phyloP scores from a whole-genome alignment of 2,329 filamentous ascomycete genomes.

The Diaporthe amygdali region DNA sequence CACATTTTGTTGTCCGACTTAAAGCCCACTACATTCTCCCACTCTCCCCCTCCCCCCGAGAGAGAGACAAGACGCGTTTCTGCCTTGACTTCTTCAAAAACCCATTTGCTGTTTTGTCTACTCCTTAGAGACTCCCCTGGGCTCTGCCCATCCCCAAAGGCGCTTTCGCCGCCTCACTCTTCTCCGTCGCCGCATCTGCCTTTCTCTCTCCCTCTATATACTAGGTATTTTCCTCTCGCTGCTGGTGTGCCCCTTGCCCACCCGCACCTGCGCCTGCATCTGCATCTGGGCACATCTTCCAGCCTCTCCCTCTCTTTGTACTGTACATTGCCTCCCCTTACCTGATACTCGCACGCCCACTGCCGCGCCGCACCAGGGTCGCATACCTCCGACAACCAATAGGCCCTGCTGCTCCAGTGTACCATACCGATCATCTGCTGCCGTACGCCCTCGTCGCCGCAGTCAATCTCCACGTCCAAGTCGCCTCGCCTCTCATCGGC shows the following conservation, averaged over 20 bases:
- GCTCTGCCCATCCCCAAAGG: constrained; percentile 26
- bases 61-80: neutral
- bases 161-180: constrained; percentile 22
- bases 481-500: neutral
- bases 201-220: constrained; percentile 23
- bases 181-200: neutral
- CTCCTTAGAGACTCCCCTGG: constrained; percentile 18
- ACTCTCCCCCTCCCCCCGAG: neutral
- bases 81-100: neutral
- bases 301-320: constrained; percentile 30
- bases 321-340: constrained; percentile 29
- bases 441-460: neutral
- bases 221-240: neutral
- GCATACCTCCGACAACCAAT: constrained; percentile 12
- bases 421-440: neutral
- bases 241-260: neutral
- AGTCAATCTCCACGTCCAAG: neutral
- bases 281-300: neutral
- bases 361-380: constrained; percentile 9
- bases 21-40: constrained; percentile 22
- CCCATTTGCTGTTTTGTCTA: constrained; percentile 26
- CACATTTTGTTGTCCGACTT: constrained; percentile 23
- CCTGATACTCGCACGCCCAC: constrained; percentile 5
- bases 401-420: neutral
- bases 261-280: neutral